phyloP scores from a whole-genome alignment of 257 asterid genomes.

The Cinchona pubescens region DNA sequence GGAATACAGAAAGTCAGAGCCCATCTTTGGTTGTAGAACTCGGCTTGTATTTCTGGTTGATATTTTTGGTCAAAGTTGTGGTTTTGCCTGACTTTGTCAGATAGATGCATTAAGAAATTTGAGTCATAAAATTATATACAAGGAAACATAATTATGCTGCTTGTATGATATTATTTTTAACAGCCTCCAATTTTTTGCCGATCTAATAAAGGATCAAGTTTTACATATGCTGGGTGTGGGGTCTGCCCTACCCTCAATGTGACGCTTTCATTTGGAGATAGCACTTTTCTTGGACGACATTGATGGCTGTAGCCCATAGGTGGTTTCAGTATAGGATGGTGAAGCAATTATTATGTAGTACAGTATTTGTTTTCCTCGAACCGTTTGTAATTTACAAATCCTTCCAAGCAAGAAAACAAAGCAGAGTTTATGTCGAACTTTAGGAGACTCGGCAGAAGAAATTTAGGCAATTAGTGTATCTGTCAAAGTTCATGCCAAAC shows the following conservation, averaged over 20 bases:
- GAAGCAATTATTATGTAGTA: too few relatives aligned
- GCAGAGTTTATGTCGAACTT: too few relatives aligned
- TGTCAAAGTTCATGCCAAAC: too few relatives aligned
- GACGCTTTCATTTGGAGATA: background rate
- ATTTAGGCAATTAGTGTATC: too few relatives aligned
- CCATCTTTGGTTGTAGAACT: background rate
- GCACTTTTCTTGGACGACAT: background rate
- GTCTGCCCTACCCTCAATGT: background rate
- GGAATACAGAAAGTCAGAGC: background rate
- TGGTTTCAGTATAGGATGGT: background rate
- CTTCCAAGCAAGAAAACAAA: too few relatives aligned
- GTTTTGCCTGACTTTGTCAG: background rate
- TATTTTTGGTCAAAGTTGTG: background rate
- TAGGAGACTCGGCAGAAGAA: too few relatives aligned
- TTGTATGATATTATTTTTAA: background rate
- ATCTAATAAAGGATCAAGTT: background rate
- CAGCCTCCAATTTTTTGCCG: background rate
- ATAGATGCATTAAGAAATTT: background rate
- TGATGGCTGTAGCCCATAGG: background rate
- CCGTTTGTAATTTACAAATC: too few relatives aligned
- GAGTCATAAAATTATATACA: background rate
- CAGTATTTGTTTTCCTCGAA: too few relatives aligned
- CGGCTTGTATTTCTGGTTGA: conserved; percentile 11
- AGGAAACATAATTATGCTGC: background rate
- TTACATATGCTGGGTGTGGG: background rate